Conservation (phyloP, 306 rosid genomes). For the Prunus campanulata region DNA sequence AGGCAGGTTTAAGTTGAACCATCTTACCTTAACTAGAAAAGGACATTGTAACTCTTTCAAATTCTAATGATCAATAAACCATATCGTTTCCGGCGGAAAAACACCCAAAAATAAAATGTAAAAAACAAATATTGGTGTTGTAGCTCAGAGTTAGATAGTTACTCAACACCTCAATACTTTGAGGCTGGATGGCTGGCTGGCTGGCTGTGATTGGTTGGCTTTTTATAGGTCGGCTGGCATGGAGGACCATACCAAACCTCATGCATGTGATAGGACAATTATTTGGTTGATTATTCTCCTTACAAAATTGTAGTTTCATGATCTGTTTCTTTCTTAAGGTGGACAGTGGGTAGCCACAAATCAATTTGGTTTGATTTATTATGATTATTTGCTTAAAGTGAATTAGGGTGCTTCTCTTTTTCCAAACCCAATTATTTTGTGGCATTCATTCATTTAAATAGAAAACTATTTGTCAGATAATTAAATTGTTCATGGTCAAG, state of each 20-base stretch:
- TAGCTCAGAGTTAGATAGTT: background rate
- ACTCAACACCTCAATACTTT: background rate
- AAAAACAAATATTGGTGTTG: too few species aligned
- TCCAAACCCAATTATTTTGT: too few species aligned
- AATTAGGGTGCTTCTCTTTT: too few species aligned
- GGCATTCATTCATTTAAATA: too few species aligned
- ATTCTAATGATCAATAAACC: too few species aligned
- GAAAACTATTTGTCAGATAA: too few species aligned
- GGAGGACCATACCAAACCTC: background rate
- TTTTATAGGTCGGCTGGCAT: background rate
- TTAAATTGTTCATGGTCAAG: too few species aligned
- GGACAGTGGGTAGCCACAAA: background rate
- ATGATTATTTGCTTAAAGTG: background rate
- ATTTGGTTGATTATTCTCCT: background rate
- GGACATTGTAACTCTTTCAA: too few species aligned
- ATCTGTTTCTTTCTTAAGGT: background rate
- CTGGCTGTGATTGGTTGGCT: background rate
- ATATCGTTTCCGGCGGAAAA: too few species aligned
- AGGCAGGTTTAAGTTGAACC: too few species aligned
- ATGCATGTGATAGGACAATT: background rate
- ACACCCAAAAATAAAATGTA: too few species aligned
- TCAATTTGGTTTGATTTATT: background rate
- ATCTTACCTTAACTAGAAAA: too few species aligned
- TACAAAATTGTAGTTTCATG: background rate
- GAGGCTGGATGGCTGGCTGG: background rate